A percentile compares a stretch with the other conserved stretches of the same genome.
phyloP scores from a whole-genome alignment of 2,329 filamentous ascomycete species.

The Calonectria pauciramosa region DNA sequence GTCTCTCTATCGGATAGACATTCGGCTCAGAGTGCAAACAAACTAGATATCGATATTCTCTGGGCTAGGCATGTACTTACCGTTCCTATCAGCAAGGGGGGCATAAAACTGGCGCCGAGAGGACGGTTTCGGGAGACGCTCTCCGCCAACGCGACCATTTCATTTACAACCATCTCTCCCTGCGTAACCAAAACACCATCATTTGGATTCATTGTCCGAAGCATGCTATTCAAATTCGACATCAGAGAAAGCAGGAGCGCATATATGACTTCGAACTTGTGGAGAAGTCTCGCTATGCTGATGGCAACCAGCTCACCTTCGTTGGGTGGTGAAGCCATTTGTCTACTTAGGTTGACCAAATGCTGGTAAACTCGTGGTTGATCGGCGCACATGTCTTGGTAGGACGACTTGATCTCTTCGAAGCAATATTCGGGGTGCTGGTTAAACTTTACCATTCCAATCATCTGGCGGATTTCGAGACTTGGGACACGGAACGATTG shows the following conservation, averaged over 20 bases:
- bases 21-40: neutral
- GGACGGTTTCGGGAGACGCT: neutral
- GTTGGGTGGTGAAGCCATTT: neutral
- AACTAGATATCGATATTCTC: neutral
- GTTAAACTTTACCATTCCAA: neutral
- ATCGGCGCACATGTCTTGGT: neutral
- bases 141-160: neutral
- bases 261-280: neutral
- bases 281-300: neutral
- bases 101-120: neutral
- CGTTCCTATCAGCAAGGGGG: neutral
- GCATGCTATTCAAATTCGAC: neutral
- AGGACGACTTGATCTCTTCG: neutral
- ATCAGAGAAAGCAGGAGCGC: neutral
- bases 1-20: neutral
- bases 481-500: neutral
- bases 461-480: neutral
- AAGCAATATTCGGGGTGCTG: neutral
- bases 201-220: neutral
- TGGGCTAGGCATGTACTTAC: neutral
- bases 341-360: neutral
- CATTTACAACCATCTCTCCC: neutral
- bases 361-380: slow-evolving; percentile 6
- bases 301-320: neutral
- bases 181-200: neutral